These are phyloP conservation scores for Phytopythium oedochilum DNA, from an alignment of 352 stramenopile genomes.

Conservation along the genomic window DNA sequence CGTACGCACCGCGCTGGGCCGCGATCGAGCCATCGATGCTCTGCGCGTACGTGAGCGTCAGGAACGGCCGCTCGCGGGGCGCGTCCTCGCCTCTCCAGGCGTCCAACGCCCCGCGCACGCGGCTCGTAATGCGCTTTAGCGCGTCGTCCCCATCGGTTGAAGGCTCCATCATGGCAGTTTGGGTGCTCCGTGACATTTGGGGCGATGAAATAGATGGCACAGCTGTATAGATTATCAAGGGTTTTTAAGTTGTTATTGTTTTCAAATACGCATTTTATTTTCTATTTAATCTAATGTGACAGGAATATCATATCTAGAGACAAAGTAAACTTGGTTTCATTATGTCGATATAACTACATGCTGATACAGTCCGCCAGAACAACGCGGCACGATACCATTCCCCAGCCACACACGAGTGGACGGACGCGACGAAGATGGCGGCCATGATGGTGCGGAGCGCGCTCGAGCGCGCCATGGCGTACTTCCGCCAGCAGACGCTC, in stretches of 20 bases:
- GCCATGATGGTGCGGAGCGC: slow-evolving; percentile 56
- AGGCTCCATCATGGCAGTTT: background rate
- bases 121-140: slow-evolving; percentile 19
- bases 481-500: slow-evolving; percentile 45
- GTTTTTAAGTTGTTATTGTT: no score
- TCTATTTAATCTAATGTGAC: no score
- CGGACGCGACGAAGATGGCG: slow-evolving; percentile 28
- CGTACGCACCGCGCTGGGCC: slow-evolving; percentile 37
- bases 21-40: slow-evolving; percentile 87
- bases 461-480: slow-evolving; percentile 62
- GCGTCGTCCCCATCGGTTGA: background rate
- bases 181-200: no score
- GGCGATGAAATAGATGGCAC: no score
- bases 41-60: slow-evolving; percentile 88
- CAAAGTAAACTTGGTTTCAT: no score
- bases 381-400: no score
- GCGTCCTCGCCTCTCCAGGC: slow-evolving; percentile 9
- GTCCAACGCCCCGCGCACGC: slow-evolving; percentile 22
- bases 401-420: background rate
- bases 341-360: no score
- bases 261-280: no score
- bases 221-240: no score
- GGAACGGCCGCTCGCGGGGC: slow-evolving; percentile 22
- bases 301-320: no score
- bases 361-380: no score